Evolutionary conservation across 2,329 filamentous ascomycete species (phyloP).

Genomic region (Diaporthe caulivora): DNA sequence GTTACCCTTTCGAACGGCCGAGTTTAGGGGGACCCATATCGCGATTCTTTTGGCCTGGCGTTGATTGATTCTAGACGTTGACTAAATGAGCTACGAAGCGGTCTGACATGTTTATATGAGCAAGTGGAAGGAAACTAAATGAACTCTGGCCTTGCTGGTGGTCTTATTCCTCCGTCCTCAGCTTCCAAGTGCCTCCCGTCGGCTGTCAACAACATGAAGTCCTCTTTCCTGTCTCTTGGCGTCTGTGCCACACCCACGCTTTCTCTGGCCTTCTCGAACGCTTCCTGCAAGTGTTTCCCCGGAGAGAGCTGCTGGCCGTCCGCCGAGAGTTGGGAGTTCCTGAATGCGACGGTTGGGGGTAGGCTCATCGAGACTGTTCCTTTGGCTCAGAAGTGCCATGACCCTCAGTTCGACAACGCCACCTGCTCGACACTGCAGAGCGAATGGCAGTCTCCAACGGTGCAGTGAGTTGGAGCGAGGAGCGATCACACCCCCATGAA

Average conservation of each 20-base stretch:
- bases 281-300: constrained; percentile 29
- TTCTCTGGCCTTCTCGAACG: background rate
- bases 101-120: constrained; percentile 17
- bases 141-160: background rate
- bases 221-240: constrained; percentile 14
- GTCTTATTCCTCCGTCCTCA: background rate
- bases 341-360: constrained; percentile 30
- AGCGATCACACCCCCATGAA: background rate
- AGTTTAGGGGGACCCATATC: constrained; percentile 14
- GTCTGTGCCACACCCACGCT: constrained; percentile 16
- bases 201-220: background rate
- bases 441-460: constrained; percentile 14
- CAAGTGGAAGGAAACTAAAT: background rate
- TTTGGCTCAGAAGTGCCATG: constrained; percentile 22
- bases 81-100: constrained; percentile 8
- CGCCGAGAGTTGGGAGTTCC: background rate
- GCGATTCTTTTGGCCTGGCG: constrained; percentile 8
- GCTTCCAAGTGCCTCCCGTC: background rate
- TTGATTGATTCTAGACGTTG: constrained; percentile 16
- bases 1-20: constrained; percentile 13
- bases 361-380: constrained; percentile 31
- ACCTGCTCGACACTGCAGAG: constrained; percentile 24
- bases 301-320: constrained; percentile 29
- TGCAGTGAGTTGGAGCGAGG: background rate
- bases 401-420: constrained; percentile 31